Evolutionary conservation across 805 yeast genomes (phyloP).

Genomic region (Yamadazyma nakazawae): DNA sequence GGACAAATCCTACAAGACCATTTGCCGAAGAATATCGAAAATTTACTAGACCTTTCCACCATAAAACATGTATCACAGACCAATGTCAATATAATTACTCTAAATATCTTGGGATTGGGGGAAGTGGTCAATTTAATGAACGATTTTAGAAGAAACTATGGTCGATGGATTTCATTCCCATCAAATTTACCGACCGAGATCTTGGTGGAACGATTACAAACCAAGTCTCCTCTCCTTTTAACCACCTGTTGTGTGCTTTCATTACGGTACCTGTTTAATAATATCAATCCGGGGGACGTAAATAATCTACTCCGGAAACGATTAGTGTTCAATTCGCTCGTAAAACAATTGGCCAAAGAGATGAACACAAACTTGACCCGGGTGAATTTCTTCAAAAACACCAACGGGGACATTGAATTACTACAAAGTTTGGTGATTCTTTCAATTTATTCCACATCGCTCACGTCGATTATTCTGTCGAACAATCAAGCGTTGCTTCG

Average conservation of each 20-base stretch:
- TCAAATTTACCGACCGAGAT: constrained; percentile 44
- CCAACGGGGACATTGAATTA: constrained; percentile 48
- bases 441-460: constrained; percentile 60
- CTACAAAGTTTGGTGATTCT: constrained; percentile 65
- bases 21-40: constrained; percentile 35
- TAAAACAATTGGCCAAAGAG: constrained; percentile 49
- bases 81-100: constrained; percentile 44
- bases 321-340: constrained; percentile 40
- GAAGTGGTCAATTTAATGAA: constrained; percentile 51
- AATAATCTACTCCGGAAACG: constrained; percentile 20
- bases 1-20: constrained; percentile 25
- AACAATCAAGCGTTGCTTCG: constrained; percentile 9
- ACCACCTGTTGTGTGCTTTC: constrained; percentile 65
- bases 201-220: constrained; percentile 47
- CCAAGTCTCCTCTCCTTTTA: constrained; percentile 58
- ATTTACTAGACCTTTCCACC: constrained; percentile 21
- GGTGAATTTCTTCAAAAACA: constrained; percentile 22
- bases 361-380: constrained; percentile 41
- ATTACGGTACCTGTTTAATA: constrained; percentile 45
- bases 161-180: constrained; percentile 77
- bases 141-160: constrained; percentile 63
- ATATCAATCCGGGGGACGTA: constrained; percentile 23
- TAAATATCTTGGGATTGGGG: constrained; percentile 45
- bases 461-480: constrained; percentile 41
- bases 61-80: neutral